Conservation (phyloP, 2,329 filamentous ascomycete genomes). For the Calonectria hawksworthii region DNA sequence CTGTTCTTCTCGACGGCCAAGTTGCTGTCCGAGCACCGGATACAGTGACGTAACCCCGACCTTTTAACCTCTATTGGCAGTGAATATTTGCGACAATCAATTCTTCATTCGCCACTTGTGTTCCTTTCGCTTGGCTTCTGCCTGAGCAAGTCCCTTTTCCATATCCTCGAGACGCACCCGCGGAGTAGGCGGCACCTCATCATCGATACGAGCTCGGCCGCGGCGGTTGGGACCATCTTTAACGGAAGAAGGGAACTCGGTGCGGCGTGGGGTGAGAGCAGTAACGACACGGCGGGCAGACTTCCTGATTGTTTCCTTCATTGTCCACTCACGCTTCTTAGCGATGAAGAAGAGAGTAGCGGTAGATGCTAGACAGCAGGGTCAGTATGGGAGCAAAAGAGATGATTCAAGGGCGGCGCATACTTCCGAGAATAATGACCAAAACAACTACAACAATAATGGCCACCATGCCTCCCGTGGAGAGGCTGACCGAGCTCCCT, state of each 20-base stretch:
- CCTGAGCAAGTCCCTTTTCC: conserved; percentile 67
- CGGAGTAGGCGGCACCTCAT: conserved; percentile 73
- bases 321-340: conserved; percentile 88
- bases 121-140: conserved; percentile 53
- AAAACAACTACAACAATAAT: conserved; percentile 80
- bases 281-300: conserved; percentile 75
- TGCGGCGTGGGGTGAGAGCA: conserved; percentile 72
- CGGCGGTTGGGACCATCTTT: conserved; percentile 57
- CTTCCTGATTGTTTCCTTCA: conserved; percentile 78
- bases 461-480: conserved; percentile 78
- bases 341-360: conserved; percentile 82
- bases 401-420: conserved; percentile 43
- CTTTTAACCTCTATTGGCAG: background rate
- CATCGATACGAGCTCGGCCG: conserved; percentile 60
- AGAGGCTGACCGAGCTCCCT: conserved; percentile 71
- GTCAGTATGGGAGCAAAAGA: background rate
- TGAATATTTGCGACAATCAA: background rate
- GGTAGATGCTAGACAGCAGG: conserved; percentile 65
- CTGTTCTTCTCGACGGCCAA: conserved; percentile 34
- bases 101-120: conserved; percentile 38
- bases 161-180: conserved; percentile 67
- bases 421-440: conserved; percentile 79
- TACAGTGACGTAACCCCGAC: background rate
- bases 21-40: background rate
- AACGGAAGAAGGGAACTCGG: conserved; percentile 71